Conservation (phyloP, 208 protist genomes). For the Trypanosoma scelopori region DNA sequence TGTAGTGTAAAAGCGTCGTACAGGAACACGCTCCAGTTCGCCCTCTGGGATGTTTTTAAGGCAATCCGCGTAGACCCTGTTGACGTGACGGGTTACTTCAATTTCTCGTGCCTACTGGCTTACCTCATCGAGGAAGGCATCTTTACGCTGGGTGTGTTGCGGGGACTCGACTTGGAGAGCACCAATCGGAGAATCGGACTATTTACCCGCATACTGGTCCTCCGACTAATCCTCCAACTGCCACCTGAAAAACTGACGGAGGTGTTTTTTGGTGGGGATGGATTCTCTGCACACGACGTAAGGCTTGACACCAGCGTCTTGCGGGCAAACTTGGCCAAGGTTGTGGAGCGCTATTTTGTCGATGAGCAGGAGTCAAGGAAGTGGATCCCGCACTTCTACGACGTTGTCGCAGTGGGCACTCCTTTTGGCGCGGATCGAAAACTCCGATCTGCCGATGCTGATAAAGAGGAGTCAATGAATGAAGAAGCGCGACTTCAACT, state of each 20-base stretch:
- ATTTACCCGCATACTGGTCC: constrained; percentile 71
- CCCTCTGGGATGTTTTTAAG: constrained; percentile 85
- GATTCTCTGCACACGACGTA: constrained; percentile 53
- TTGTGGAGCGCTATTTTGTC: constrained; percentile 77
- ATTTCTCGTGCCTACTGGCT: constrained; percentile 60
- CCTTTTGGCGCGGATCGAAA: constrained; percentile 38
- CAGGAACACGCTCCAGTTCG: constrained; percentile 77
- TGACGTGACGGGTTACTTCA: constrained; percentile 72
- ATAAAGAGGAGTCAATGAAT: not conserved
- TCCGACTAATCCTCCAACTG: constrained; percentile 71
- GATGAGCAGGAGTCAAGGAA: constrained; percentile 53
- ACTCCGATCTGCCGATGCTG: not conserved
- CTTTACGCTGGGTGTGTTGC: constrained; percentile 70
- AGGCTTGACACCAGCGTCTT: constrained; percentile 56
- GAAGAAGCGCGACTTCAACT: constrained; percentile 32
- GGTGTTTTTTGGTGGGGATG: constrained; percentile 83
- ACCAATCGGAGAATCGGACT: constrained; percentile 77
- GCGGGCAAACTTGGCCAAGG: constrained; percentile 44
- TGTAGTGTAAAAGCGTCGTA: constrained; percentile 54
- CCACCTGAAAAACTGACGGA: constrained; percentile 47
- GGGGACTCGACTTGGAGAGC: constrained; percentile 77
- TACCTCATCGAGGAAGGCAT: constrained; percentile 52
- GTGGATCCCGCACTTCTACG: constrained; percentile 76
- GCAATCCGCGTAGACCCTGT: constrained; percentile 53
- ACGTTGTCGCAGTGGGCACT: constrained; percentile 66